Conservation (phyloP, 2,329 filamentous ascomycete genomes). For the Aureobasidium sp. region DNA sequence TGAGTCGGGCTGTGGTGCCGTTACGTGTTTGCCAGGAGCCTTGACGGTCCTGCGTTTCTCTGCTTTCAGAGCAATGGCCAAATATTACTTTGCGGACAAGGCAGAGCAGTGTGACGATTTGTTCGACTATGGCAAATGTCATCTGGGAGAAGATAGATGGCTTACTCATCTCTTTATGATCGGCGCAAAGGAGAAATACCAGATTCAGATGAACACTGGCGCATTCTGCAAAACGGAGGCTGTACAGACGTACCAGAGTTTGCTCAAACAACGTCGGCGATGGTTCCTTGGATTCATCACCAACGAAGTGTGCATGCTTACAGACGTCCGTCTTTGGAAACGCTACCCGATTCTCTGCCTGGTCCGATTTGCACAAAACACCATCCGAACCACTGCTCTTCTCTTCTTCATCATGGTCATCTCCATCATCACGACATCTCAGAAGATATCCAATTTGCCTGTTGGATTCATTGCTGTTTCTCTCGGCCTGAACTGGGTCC, state of each 20-base stretch:
- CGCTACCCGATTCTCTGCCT: constrained; percentile 80
- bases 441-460: constrained; percentile 69
- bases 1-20: constrained; percentile 86
- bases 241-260: constrained; percentile 75
- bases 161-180: constrained; percentile 99
- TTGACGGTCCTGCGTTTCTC: constrained; percentile 93
- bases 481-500: constrained; percentile 82
- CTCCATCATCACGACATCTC: constrained; percentile 76
- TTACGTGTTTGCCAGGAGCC: constrained; percentile 93
- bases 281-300: constrained; percentile 98
- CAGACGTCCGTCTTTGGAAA: constrained; percentile 84
- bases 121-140: constrained; percentile 94
- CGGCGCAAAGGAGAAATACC: constrained; percentile 82
- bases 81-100: constrained; percentile 97
- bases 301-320: constrained; percentile 97
- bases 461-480: constrained; percentile 92
- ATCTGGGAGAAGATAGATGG: constrained; percentile 93
- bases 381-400: constrained; percentile 86
- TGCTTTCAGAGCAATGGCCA: constrained; percentile 92
- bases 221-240: constrained; percentile 98
- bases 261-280: constrained; percentile 87
- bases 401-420: constrained; percentile 92
- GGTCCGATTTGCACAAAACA: constrained; percentile 91
- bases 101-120: constrained; percentile 91
- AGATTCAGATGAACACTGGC: constrained; percentile 95